These are phyloP conservation scores for Gamarada debralockiae DNA, from an alignment of 495 filamentous ascomycete species.

Conservation along the genomic window DNA sequence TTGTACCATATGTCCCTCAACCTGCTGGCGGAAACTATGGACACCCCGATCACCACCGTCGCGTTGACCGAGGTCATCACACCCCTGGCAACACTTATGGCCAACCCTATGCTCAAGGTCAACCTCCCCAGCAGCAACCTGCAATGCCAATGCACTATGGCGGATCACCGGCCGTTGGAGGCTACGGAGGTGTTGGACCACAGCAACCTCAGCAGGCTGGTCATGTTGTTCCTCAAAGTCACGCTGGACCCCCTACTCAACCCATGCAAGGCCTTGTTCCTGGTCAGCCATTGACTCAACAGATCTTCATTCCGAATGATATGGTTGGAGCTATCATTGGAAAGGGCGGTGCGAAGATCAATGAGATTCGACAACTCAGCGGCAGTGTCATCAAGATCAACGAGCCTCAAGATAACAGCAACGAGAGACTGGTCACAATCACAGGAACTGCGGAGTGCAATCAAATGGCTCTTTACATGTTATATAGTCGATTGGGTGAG, in stretches of 20 bases:
- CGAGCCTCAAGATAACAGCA: conserved; percentile 97
- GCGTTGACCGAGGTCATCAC: conserved; percentile 54
- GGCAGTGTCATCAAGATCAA: conserved; percentile 99
- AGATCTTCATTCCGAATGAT: conserved; percentile 98
- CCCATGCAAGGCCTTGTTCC: conserved; percentile 74
- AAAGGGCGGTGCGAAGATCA: conserved; percentile 98
- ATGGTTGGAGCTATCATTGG: conserved; percentile 99
- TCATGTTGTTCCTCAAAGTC: conserved; percentile 49
- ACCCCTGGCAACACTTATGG: conserved; percentile 58
- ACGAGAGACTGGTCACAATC: conserved; percentile 94
- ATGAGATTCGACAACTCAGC: conserved; percentile 93
- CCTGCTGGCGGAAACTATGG: conserved; percentile 88
- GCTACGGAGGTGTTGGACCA: conserved; percentile 71
- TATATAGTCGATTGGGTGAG: conserved; percentile 94
- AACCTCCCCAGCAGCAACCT: conserved; percentile 56
- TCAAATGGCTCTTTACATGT: conserved; percentile 98
- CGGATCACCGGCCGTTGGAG: conserved; percentile 58
- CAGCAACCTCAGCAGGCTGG: conserved; percentile 65
- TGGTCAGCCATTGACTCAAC: conserved; percentile 88
- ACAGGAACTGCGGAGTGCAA: conserved; percentile 98
- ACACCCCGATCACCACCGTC: conserved; percentile 80
- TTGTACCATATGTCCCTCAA: conserved; percentile 92
- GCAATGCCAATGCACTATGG: conserved; percentile 72
- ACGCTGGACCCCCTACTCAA: conserved; percentile 58
- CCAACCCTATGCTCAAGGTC: conserved; percentile 61